Conservation (phyloP, 441 rosid species). For the Metrosideros polymorpha region DNA sequence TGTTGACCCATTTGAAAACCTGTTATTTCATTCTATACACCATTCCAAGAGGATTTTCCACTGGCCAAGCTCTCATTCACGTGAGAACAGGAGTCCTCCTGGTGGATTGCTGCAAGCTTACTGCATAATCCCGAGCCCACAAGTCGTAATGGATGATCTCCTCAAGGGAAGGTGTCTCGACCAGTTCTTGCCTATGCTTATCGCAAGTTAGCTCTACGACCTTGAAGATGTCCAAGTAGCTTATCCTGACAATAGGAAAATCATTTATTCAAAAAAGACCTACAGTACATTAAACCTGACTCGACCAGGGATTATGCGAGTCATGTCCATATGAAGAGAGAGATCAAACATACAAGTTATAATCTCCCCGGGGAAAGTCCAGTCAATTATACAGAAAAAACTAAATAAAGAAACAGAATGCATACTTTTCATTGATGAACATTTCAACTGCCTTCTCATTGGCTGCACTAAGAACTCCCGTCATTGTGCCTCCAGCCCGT, state of each 20-base stretch:
- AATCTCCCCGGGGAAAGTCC: not conserved
- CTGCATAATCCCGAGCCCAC: conserved; percentile 85
- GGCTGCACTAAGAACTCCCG: conserved; percentile 96
- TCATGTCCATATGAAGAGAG: not conserved
- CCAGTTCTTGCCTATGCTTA: conserved; percentile 60
- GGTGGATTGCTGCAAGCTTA: conserved; percentile 31
- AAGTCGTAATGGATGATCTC: conserved; percentile 78
- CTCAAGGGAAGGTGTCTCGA: conserved; percentile 61
- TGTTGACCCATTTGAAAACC: not conserved
- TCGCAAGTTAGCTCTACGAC: conserved; percentile 81
- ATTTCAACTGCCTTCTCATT: conserved; percentile 90
- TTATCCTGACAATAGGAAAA: conserved; percentile 43
- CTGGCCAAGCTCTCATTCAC: conserved; percentile 12
- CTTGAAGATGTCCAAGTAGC: conserved; percentile 85
- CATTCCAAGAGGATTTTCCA: not conserved
- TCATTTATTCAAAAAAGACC: not conserved
- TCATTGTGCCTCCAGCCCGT: conserved; percentile 95
- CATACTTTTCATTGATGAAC: conserved; percentile 83
- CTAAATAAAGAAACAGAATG: not conserved
- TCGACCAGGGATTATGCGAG: not conserved
- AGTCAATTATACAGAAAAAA: not conserved
- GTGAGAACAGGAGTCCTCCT: conserved; percentile 51
- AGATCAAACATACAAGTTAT: not conserved
- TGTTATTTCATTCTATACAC: not conserved
- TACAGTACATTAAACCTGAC: not conserved